Conservation (phyloP, 2,329 filamentous ascomycete species). For the Ceratocystis smalleyi region DNA sequence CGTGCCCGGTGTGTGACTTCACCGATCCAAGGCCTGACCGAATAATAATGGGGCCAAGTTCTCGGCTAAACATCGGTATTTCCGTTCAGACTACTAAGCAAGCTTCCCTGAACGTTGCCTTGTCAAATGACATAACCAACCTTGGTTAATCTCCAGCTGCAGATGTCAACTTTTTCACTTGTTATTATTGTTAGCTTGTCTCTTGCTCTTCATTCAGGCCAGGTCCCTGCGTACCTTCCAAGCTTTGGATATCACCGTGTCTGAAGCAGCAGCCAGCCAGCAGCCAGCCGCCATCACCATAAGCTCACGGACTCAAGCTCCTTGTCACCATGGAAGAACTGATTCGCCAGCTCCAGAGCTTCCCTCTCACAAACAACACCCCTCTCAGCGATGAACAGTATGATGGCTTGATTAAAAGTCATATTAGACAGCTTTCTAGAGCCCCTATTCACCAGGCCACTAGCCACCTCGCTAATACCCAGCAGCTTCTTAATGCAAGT, state of each 20-base stretch:
- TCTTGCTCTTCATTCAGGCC: background rate
- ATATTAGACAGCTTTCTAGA: constrained; percentile 1
- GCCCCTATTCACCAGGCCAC: background rate
- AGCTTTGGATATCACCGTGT: background rate
- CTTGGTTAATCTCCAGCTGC: background rate
- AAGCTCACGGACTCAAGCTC: background rate
- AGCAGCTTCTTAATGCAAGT: constrained; percentile 13
- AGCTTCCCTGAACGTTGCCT: constrained; percentile 1
- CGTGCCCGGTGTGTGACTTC: background rate
- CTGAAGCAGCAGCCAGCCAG: background rate
- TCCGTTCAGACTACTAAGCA: background rate
- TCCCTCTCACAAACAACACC: background rate
- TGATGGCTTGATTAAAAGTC: constrained; percentile 1
- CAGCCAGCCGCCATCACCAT: background rate
- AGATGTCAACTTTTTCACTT: background rate
- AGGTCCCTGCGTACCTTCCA: background rate
- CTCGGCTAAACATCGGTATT: background rate
- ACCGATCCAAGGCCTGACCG: background rate
- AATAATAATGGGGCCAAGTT: background rate
- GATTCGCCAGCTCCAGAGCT: background rate
- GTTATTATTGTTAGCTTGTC: background rate
- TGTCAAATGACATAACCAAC: background rate
- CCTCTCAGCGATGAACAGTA: constrained; percentile 6
- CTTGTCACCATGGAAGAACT: constrained; percentile 11
- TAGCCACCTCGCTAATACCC: background rate